These are phyloP conservation scores for Hypoxylon sp. DNA, from an alignment of 2,329 filamentous ascomycete species.

Conservation along the genomic window DNA sequence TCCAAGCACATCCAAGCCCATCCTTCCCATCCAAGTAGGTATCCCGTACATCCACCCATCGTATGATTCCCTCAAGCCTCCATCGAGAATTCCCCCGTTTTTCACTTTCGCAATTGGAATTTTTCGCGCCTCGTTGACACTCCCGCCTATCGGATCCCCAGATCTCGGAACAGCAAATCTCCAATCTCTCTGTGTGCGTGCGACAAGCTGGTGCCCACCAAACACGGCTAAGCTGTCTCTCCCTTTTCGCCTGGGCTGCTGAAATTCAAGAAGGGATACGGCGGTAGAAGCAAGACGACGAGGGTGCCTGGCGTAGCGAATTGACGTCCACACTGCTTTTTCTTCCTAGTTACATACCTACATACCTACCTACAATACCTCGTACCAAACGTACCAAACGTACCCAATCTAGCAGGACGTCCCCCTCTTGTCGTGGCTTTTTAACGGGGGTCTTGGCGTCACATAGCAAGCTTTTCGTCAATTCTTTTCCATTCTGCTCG, in stretches of 20 bases:
- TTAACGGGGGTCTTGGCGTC: slow-evolving; percentile 49
- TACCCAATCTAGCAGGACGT: slow-evolving; percentile 6
- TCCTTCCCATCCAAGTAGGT: neutral
- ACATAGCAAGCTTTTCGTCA: slow-evolving; percentile 49
- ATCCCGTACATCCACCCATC: slow-evolving; percentile 30
- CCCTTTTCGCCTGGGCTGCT: slow-evolving; percentile 1
- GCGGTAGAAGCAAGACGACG: slow-evolving; percentile 8
- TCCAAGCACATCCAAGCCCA: slow-evolving; percentile 1
- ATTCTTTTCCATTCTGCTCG: slow-evolving; percentile 24
- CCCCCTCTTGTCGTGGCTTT: slow-evolving; percentile 24
- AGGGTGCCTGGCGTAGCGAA: slow-evolving; percentile 17
- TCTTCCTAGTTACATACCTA: slow-evolving; percentile 5
- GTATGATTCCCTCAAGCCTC: slow-evolving; percentile 44
- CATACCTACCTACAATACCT: slow-evolving; percentile 1
- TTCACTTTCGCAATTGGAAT: slow-evolving; percentile 36
- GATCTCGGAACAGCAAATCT: slow-evolving; percentile 43
- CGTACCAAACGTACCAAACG: slow-evolving; percentile 18
- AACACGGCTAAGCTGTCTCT: neutral
- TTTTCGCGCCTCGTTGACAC: slow-evolving; percentile 30
- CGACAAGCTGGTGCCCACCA: slow-evolving; percentile 18
- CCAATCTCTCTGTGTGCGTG: slow-evolving; percentile 36
- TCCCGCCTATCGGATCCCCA: slow-evolving; percentile 43
- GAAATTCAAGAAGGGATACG: slow-evolving; percentile 13
- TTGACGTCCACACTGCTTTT: slow-evolving; percentile 27
- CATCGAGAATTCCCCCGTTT: slow-evolving; percentile 34